Evolutionary conservation across 257 asterid species (phyloP).

Genomic region (Avicennia marina): DNA sequence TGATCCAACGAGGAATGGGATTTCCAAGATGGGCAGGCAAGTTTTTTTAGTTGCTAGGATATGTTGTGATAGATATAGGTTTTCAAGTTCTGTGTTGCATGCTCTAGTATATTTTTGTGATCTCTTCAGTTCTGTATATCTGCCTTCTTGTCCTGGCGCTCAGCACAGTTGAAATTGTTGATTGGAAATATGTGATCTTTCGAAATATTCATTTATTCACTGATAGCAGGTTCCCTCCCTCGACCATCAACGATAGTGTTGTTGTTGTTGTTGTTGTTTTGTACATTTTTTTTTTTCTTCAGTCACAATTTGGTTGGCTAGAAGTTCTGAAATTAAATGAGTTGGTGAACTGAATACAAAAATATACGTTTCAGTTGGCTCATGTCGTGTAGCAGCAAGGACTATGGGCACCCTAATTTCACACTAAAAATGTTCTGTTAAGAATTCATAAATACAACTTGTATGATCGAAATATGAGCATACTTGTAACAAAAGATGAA

Average conservation of each 20-base stretch:
- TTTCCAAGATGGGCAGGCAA: not conserved
- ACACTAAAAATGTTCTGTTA: no score
- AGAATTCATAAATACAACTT: no score
- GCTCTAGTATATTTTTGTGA: slow-evolving; percentile 30
- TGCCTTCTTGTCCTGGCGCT: slow-evolving; percentile 11
- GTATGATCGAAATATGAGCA: no score
- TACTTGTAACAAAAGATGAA: no score
- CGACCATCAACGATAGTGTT: no score
- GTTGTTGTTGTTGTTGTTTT: not conserved
- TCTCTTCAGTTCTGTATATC: slow-evolving; percentile 12
- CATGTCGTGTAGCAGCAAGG: no score
- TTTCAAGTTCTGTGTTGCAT: slow-evolving; percentile 15
- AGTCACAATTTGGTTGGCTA: not conserved
- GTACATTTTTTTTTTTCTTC: not conserved
- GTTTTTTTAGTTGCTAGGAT: slow-evolving; percentile 21
- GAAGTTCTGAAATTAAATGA: no score
- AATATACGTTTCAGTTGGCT: no score
- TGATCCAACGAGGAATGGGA: slow-evolving; percentile 19
- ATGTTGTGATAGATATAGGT: slow-evolving; percentile 15
- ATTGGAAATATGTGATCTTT: slow-evolving; percentile 14
- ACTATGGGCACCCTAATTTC: no score
- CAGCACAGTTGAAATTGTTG: slow-evolving; percentile 20
- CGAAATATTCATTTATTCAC: slow-evolving; percentile 5
- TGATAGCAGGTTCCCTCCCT: not conserved
- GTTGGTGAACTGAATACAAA: no score